These are phyloP conservation scores for Metschnikowia amazonensis DNA, from an alignment of 805 yeast species.

Conservation along the genomic window DNA sequence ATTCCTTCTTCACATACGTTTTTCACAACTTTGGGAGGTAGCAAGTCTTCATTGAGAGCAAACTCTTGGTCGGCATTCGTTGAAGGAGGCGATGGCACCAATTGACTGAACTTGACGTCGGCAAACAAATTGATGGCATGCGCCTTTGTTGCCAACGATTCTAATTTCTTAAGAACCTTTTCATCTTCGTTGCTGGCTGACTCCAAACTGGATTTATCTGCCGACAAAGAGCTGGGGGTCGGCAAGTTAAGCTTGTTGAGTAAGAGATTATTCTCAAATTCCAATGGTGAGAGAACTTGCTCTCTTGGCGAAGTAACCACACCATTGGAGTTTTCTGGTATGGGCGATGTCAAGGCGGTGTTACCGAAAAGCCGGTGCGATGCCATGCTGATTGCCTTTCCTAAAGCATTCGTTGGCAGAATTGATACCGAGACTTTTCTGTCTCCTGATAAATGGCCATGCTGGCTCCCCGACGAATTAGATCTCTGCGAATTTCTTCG, in stretches of 20 bases:
- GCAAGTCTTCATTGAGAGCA: conserved; percentile 36
- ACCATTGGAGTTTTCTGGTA: conserved; percentile 10
- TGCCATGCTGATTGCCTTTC: conserved; percentile 83
- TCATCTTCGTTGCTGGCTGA: conserved; percentile 24
- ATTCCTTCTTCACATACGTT: conserved; percentile 81
- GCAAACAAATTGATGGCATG: conserved; percentile 87
- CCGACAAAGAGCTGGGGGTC: conserved; percentile 22
- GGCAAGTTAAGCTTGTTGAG: conserved; percentile 35
- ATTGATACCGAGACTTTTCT: conserved; percentile 65
- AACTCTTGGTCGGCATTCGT: conserved; percentile 38
- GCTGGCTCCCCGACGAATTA: conserved; percentile 46
- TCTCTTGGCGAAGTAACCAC: conserved; percentile 6
- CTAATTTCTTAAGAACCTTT: conserved; percentile 47
- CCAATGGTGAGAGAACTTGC: conserved; percentile 8
- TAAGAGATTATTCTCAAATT: conserved; percentile 33
- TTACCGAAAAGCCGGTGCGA: conserved; percentile 79
- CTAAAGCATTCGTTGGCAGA: conserved; percentile 82
- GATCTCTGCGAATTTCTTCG: conserved; percentile 42
- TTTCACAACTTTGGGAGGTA: conserved; percentile 56
- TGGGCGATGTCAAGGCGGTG: conserved; percentile 9
- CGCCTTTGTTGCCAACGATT: conserved; percentile 80
- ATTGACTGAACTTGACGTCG: conserved; percentile 82
- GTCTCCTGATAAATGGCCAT: conserved; percentile 61
- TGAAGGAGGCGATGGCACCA: conserved; percentile 70
- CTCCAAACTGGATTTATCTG: conserved; percentile 19